phyloP scores from a whole-genome alignment of 2,329 filamentous ascomycete species.

The Leptographium wingfieldii region DNA sequence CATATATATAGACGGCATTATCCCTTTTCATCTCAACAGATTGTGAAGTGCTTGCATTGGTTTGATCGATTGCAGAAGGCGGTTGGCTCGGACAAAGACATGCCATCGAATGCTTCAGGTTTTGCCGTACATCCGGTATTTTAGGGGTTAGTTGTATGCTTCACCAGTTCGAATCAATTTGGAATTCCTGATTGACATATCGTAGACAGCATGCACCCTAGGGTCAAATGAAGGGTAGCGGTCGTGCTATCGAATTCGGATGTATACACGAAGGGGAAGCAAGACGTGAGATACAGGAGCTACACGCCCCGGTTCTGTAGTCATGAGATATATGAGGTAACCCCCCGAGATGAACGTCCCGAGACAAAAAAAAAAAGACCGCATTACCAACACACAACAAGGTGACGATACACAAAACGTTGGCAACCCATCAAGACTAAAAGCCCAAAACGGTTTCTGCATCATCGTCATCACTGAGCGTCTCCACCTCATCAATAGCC shows the following conservation, averaged over 20 bases:
- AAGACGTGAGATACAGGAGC: not conserved
- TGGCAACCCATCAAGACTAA: not conserved
- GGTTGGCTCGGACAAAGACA: too few species aligned
- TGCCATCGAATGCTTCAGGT: too few species aligned
- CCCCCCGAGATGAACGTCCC: not conserved
- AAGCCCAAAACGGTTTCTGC: slow-evolving; percentile 25
- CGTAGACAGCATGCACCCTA: not conserved
- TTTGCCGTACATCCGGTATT: too few species aligned
- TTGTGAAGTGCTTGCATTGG: not conserved
- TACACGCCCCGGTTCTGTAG: not conserved
- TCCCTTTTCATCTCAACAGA: not conserved
- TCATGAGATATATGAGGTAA: not conserved
- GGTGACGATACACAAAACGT: not conserved
- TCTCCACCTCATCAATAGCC: slow-evolving; percentile 83
- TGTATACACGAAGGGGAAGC: not conserved
- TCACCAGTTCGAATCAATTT: too few species aligned
- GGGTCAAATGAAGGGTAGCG: not conserved
- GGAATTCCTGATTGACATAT: not conserved
- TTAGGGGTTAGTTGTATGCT: too few species aligned
- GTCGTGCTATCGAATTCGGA: not conserved
- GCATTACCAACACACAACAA: not conserved
- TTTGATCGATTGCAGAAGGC: not conserved
- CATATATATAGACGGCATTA: not conserved
- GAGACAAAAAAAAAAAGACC: not conserved
- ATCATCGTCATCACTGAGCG: slow-evolving; percentile 61